These are phyloP conservation scores for Exidia glandulosa DNA, from an alignment of 768 basidiomycete species.

Conservation along the genomic window DNA sequence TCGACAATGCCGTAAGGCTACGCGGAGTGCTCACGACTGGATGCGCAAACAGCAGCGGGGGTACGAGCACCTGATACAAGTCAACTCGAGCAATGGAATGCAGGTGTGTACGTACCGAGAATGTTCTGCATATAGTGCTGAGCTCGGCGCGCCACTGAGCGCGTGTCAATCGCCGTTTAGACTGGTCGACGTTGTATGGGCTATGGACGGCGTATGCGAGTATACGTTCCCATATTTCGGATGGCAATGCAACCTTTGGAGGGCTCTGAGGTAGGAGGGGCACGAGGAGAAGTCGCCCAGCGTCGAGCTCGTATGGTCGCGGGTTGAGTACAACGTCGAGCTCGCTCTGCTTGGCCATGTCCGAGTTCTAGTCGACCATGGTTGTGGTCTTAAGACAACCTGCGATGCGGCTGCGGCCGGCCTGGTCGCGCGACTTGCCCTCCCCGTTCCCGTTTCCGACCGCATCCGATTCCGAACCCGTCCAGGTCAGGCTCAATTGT, in stretches of 20 bases:
- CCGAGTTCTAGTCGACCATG: neutral
- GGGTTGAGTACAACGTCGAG: constrained; percentile 14
- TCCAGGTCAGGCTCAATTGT: no score
- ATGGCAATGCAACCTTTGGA: constrained; percentile 45
- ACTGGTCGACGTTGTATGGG: neutral
- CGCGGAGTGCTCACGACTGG: constrained; percentile 33
- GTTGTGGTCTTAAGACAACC: neutral
- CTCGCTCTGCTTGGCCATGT: neutral
- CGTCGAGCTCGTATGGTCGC: constrained; percentile 48
- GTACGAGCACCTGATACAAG: constrained; percentile 42
- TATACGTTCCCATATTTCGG: constrained; percentile 61
- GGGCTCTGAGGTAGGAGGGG: constrained; percentile 53
- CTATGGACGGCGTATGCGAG: constrained; percentile 27
- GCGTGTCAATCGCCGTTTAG: constrained; percentile 3
- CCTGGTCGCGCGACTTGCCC: neutral
- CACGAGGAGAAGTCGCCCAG: constrained; percentile 53
- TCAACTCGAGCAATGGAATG: neutral
- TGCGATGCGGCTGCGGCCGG: neutral
- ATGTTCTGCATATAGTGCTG: neutral
- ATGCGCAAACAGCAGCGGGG: constrained; percentile 56
- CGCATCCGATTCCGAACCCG: no score
- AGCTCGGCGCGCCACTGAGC: constrained; percentile 7
- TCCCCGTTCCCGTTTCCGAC: no score
- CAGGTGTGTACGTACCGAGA: neutral
- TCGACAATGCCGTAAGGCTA: constrained; percentile 45